Conservation (phyloP, 352 stramenopile genomes). For the Blastocystis sp. region DNA sequence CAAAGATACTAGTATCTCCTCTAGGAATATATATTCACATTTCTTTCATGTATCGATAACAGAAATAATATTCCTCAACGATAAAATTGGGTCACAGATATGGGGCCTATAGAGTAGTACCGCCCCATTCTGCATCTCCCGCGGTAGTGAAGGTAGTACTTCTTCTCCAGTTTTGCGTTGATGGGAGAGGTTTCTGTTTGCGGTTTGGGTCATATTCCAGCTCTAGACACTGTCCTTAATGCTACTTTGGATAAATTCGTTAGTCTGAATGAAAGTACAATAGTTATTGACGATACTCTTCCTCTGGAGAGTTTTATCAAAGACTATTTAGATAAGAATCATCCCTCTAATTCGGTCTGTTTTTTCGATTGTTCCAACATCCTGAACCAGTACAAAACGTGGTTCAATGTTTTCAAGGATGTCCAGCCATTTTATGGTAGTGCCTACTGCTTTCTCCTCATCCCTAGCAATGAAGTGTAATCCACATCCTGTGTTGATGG, state of each 20-base stretch:
- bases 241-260: background rate
- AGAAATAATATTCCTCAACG: background rate
- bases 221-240: background rate
- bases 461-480: slow-evolving; percentile 60
- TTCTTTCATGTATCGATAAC: background rate
- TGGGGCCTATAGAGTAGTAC: background rate
- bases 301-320: background rate
- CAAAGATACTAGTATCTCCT: too few species aligned
- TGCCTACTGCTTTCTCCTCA: background rate
- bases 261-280: background rate
- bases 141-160: background rate
- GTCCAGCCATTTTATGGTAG: slow-evolving; percentile 58
- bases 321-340: background rate
- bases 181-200: background rate
- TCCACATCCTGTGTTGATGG: slow-evolving; percentile 7
- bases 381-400: slow-evolving; percentile 56
- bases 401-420: slow-evolving; percentile 15
- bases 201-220: background rate
- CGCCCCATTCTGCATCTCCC: background rate
- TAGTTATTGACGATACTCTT: slow-evolving; percentile 44
- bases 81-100: too few species aligned
- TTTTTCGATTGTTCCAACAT: slow-evolving; percentile 27
- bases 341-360: background rate
- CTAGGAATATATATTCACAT: too few species aligned
- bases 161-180: background rate